Conservation (phyloP, 2,329 filamentous ascomycete species). For the Penicillium brasilianum region DNA sequence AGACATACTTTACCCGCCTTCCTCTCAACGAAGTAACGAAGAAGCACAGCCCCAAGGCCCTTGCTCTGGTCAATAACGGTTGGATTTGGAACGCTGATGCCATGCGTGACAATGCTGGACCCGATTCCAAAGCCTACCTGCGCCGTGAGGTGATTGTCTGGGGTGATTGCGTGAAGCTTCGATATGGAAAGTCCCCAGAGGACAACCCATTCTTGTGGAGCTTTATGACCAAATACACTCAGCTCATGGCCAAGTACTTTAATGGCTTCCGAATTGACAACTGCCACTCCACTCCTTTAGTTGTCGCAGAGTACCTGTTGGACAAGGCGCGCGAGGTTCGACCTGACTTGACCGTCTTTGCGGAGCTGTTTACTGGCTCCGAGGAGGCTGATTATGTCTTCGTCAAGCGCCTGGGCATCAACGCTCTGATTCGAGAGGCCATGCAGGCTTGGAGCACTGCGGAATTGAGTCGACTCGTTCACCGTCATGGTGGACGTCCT, state of each 20-base stretch:
- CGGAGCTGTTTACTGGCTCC: conserved; percentile 92
- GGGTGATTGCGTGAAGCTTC: conserved; percentile 97
- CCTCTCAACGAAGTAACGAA: conserved; percentile 77
- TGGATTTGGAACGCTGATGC: conserved; percentile 99
- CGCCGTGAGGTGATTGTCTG: conserved; percentile 95
- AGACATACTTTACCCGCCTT: conserved; percentile 92
- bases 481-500: conserved; percentile 88
- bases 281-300: conserved; percentile 92
- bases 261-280: conserved; percentile 96
- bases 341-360: conserved; percentile 87
- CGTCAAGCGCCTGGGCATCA: conserved; percentile 88
- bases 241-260: conserved; percentile 92
- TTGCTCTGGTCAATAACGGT: conserved; percentile 91
- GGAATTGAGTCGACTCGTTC: conserved; percentile 89
- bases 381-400: conserved; percentile 97
- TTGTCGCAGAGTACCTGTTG: conserved; percentile 91
- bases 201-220: conserved; percentile 96
- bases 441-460: conserved; percentile 98
- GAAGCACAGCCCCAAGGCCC: conserved; percentile 74
- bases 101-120: conserved; percentile 89
- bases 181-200: conserved; percentile 78
- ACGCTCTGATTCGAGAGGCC: conserved; percentile 89
- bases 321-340: conserved; percentile 89
- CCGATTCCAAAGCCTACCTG: conserved; percentile 89
- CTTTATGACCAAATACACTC: conserved; percentile 91